Evolutionary conservation across 2,329 filamentous ascomycete species (phyloP), one percentile per base, ranked within the genome.

Genomic region (Clarireedia homoeocarpa): DNA sequence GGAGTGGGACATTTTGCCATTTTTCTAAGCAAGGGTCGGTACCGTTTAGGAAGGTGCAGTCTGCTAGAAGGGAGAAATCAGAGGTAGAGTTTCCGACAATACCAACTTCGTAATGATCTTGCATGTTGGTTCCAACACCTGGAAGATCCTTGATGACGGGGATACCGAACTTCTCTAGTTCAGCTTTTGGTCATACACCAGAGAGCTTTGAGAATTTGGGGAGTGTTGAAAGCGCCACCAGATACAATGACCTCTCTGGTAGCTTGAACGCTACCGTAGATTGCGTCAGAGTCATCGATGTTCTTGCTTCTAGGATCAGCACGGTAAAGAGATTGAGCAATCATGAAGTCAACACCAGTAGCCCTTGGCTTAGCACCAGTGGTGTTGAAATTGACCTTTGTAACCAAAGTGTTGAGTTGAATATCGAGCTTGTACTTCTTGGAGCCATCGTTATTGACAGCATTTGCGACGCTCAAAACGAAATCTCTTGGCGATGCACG

Each of bases 121-220:
- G 73, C 1, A 84, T 71, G 68, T 85, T 84, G 36, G 72, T 74
- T 40, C 83, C 84, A 14, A 87, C 82, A 15, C 86, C 82, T 0
- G 81, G 82, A 1, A 83, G 72, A 63, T 85, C 75, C 4, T 51
- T 80, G 39, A 83, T 63, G 5, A 82, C 71, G 4, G 72, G 68
- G 58, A 85, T 83, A 30, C 71, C 66, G 62, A 77, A 62, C 23
- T 61, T 61, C 30, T 63, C 24, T 5, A 76, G 69, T 62, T 75
- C 72, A 2, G 57, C 65, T 20, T 61, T 63, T 12, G 71, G 71
- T 0, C 75, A 74, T 36, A 77, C 63, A 23, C 74, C 75, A 40
- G 70, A 73, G 6, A 75, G 68, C 64, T 75, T 75, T 75, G 17
- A 77, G 71, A 44, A 77, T 64, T 60, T 75, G 73, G 2, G 75